Evolutionary conservation across 2,329 filamentous ascomycete species (phyloP).

Genomic region (Diaporthe australafricana): DNA sequence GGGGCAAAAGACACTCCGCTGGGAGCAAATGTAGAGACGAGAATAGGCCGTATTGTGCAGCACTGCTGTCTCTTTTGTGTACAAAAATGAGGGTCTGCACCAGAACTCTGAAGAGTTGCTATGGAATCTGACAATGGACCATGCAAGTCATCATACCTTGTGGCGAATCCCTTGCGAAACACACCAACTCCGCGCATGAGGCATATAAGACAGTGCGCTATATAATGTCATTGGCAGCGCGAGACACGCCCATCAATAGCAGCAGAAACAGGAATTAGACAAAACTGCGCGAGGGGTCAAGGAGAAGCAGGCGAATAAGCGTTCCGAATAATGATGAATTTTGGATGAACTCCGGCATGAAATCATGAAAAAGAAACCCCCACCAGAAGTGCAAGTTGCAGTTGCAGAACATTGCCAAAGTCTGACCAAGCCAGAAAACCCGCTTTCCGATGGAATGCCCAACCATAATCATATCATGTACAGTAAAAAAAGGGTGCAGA

Average conservation of each 20-base stretch:
- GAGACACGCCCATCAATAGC: too few species aligned
- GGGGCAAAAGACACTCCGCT: not conserved
- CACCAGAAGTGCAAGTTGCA: conserved; percentile 16
- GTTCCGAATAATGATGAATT: conserved; percentile 5
- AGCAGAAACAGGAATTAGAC: not conserved
- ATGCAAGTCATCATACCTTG: not conserved
- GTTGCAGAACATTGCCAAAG: conserved; percentile 26
- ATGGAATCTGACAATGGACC: not conserved
- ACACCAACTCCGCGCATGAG: not conserved
- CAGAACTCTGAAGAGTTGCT: not conserved
- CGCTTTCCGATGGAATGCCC: conserved; percentile 26
- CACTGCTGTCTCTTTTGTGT: too few species aligned
- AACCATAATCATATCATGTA: conserved; percentile 25
- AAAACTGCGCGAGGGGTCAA: not conserved
- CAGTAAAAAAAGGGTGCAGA: conserved; percentile 5
- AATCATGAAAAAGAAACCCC: conserved; percentile 2
- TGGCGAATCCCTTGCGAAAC: not conserved
- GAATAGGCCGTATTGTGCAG: not conserved
- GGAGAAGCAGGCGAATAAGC: not conserved
- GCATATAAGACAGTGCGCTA: not conserved
- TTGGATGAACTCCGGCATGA: conserved; percentile 10
- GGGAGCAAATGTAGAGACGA: not conserved
- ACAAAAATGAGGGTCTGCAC: not conserved
- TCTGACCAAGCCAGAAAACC: conserved; percentile 16
- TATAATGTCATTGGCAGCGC: not conserved